Percentiles rank a stretch among this genome's conserved stretches.
Evolutionary conservation across 306 rosid species (phyloP).

Genomic region (Medicago lupulina): DNA sequence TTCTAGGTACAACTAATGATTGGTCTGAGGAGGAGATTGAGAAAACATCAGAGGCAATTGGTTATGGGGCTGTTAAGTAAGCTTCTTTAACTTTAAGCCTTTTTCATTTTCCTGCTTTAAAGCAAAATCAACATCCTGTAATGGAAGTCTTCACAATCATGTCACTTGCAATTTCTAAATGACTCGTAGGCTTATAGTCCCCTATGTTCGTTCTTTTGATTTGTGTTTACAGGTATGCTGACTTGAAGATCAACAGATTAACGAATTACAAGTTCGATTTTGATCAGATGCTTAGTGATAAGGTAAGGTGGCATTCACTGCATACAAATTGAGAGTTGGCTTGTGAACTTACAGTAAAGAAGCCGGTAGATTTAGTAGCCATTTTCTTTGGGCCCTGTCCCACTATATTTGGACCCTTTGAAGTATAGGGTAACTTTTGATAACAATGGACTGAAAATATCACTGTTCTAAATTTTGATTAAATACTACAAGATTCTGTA

Average conservation of each 20-base stretch:
- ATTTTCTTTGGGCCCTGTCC: neutral
- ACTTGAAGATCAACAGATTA: slow-evolving; percentile 86
- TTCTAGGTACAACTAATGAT: slow-evolving; percentile 63
- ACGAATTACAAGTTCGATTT: slow-evolving; percentile 92
- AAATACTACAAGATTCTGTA: neutral
- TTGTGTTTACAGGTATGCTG: slow-evolving; percentile 84
- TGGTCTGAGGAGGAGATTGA: slow-evolving; percentile 86
- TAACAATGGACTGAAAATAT: slow-evolving; percentile 33
- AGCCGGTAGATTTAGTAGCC: slow-evolving; percentile 31
- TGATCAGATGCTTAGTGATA: slow-evolving; percentile 93
- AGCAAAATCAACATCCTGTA: slow-evolving; percentile 20
- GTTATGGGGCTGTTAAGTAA: slow-evolving; percentile 97
- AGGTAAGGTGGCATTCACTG: slow-evolving; percentile 56
- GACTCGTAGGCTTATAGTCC: slow-evolving; percentile 26
- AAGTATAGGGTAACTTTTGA: neutral
- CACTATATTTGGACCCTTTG: slow-evolving; percentile 15
- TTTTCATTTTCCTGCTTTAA: neutral
- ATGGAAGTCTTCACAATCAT: too few relatives aligned
- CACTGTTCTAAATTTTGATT: slow-evolving; percentile 13
- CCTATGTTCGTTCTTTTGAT: slow-evolving; percentile 21
- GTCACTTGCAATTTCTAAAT: too few relatives aligned
- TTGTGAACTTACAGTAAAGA: slow-evolving; percentile 22
- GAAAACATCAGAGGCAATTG: slow-evolving; percentile 77
- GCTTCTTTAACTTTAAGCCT: slow-evolving; percentile 43
- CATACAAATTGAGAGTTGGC: slow-evolving; percentile 18